Conservation (phyloP, 208 protist genomes). For the Acanthamoeba lenticulata region DNA sequence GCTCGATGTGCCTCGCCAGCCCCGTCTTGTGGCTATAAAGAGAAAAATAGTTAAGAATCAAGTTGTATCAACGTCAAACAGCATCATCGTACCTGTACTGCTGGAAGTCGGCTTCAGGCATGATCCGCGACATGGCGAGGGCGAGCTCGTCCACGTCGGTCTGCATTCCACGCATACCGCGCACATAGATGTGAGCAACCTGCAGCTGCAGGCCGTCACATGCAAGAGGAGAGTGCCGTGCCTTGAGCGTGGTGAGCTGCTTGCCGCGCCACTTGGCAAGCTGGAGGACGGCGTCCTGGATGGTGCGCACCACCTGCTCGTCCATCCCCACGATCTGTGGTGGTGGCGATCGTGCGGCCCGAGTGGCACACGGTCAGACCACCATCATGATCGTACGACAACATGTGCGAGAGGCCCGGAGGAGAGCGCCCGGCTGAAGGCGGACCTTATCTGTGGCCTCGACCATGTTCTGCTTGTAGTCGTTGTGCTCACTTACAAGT, state of each 20-base stretch:
- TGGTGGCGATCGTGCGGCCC: too few species aligned
- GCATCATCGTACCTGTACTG: background rate
- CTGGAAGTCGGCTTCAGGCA: slow-evolving; percentile 17
- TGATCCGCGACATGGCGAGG: background rate
- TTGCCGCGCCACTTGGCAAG: background rate
- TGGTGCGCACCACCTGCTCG: background rate
- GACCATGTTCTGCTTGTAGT: background rate
- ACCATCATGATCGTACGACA: too few species aligned
- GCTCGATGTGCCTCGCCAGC: background rate
- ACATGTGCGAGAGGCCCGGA: background rate
- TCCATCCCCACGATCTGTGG: background rate
- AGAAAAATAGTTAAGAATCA: too few species aligned
- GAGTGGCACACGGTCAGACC: background rate
- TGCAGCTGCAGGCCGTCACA: background rate
- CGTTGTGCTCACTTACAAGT: background rate
- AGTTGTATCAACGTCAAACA: too few species aligned
- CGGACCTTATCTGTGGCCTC: background rate
- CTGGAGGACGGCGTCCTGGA: background rate
- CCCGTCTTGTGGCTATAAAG: background rate
- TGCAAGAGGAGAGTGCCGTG: background rate
- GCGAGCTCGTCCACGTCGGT: background rate
- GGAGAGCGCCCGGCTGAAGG: background rate
- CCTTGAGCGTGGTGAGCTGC: background rate
- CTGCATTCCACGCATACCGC: background rate
- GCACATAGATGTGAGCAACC: too few species aligned